Percentiles rank a stretch among this genome's conserved stretches.
Evolutionary conservation across 306 rosid genomes (phyloP).

Genomic region (Trichosanthes cucumerina): DNA sequence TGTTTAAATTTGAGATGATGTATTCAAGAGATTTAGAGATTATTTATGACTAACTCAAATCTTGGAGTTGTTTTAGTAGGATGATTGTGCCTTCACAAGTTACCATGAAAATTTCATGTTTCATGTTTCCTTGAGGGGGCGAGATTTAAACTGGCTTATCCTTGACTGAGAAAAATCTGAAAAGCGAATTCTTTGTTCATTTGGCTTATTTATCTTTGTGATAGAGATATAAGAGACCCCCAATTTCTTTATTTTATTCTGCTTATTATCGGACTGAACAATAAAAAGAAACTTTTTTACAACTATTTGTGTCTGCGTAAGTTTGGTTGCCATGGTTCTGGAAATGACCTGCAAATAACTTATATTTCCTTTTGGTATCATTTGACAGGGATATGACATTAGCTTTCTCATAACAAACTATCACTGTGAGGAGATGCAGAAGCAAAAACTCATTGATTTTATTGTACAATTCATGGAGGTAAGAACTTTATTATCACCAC

Average conservation of each 20-base stretch:
- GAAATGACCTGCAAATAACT: background rate
- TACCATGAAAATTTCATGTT: background rate
- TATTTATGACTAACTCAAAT: background rate
- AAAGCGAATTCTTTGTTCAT: background rate
- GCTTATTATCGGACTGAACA: background rate
- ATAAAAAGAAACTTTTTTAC: background rate
- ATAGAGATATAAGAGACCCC: background rate
- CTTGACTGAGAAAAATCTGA: background rate
- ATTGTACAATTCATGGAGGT: constrained; percentile 98
- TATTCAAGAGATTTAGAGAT: background rate
- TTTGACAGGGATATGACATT: constrained; percentile 81
- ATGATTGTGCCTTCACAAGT: background rate
- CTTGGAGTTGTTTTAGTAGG: background rate
- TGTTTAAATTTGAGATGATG: background rate
- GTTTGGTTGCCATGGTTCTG: background rate
- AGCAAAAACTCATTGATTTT: constrained; percentile 90
- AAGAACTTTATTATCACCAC: constrained; percentile 28
- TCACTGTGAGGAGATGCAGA: constrained; percentile 96
- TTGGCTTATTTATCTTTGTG: background rate
- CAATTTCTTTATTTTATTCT: background rate
- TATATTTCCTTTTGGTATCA: background rate
- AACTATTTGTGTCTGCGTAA: background rate
- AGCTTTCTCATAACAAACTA: constrained; percentile 94
- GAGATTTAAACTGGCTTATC: background rate
- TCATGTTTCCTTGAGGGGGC: background rate